These are phyloP conservation scores for Penicillium cosmopolitanum DNA, from an alignment of 495 filamentous ascomycete species.

Conservation along the genomic window DNA sequence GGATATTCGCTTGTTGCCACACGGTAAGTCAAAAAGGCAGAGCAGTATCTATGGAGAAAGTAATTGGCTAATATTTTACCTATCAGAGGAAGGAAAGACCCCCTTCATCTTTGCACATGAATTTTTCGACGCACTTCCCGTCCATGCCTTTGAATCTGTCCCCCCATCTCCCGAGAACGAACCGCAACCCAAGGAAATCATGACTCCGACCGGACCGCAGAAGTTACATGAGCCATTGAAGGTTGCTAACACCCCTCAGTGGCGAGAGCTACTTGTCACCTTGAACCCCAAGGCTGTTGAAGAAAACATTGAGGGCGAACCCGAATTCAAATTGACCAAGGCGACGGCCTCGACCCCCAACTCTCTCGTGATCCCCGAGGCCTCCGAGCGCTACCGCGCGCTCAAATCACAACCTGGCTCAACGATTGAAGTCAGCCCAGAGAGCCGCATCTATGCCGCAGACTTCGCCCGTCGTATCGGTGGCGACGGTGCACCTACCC, in stretches of 20 bases:
- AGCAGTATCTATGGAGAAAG: background rate
- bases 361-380: slow-evolving; percentile 79
- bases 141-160: slow-evolving; percentile 88
- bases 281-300: slow-evolving; percentile 59
- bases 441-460: slow-evolving; percentile 74
- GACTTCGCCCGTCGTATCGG: slow-evolving; percentile 85
- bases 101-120: slow-evolving; percentile 97
- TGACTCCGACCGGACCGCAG: slow-evolving; percentile 49
- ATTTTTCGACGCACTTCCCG: slow-evolving; percentile 98
- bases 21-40: slow-evolving; percentile 47
- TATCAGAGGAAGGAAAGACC: slow-evolving; percentile 59
- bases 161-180: slow-evolving; percentile 43
- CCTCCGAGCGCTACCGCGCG: slow-evolving; percentile 78
- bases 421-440: slow-evolving; percentile 87
- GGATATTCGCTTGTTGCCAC: slow-evolving; percentile 80
- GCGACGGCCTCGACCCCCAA: slow-evolving; percentile 76
- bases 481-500: slow-evolving; percentile 50
- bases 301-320: slow-evolving; percentile 47
- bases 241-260: slow-evolving; percentile 62
- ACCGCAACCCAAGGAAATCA: slow-evolving; percentile 39
- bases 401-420: slow-evolving; percentile 65
- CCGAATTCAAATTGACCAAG: slow-evolving; percentile 84
- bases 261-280: slow-evolving; percentile 87
- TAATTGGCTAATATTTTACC: background rate
- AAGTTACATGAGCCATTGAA: slow-evolving; percentile 48